Evolutionary conservation across 208 protist genomes (phyloP).

Genomic region (Acanthamoeba triangularis): DNA sequence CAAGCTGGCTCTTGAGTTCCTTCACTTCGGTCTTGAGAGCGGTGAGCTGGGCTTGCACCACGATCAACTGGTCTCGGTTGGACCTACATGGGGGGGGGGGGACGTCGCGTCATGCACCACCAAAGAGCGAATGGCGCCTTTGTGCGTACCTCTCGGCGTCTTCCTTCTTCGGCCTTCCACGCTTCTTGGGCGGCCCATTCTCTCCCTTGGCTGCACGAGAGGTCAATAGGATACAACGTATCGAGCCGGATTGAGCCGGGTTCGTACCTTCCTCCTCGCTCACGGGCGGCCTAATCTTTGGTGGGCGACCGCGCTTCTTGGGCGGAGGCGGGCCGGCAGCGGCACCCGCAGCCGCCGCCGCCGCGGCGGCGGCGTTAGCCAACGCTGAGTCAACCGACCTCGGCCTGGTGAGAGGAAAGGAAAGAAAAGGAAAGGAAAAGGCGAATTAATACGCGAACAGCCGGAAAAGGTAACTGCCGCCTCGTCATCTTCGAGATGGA

Average conservation of each 20-base stretch:
- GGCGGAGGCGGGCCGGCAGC: conserved; percentile 1
- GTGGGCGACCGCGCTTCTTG: conserved; percentile 52
- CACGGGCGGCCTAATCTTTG: conserved; percentile 55
- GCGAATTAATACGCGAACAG: neutral
- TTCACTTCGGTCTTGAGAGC: conserved; percentile 2
- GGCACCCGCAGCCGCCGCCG: neutral
- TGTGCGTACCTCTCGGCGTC: conserved; percentile 15
- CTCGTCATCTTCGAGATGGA: neutral
- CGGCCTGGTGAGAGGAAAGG: neutral
- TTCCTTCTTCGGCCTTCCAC: conserved; percentile 60
- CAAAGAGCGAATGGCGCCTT: too few species aligned
- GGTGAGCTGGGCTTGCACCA: neutral
- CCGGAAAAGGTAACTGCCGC: conserved; percentile 23
- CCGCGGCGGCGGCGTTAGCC: neutral
- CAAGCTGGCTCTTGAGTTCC: conserved; percentile 46
- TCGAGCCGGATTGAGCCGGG: neutral
- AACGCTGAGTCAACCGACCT: conserved; percentile 25
- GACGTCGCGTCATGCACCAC: neutral
- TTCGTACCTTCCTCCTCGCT: neutral
- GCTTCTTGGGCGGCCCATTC: conserved; percentile 58
- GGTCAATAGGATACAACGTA: neutral
- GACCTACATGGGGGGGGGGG: neutral
- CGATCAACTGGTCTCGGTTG: conserved; percentile 47
- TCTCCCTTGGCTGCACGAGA: conserved; percentile 9
- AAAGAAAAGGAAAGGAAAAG: neutral